Conservation (phyloP, 371 early-diverging fungal species). For the Mucor indicus region DNA sequence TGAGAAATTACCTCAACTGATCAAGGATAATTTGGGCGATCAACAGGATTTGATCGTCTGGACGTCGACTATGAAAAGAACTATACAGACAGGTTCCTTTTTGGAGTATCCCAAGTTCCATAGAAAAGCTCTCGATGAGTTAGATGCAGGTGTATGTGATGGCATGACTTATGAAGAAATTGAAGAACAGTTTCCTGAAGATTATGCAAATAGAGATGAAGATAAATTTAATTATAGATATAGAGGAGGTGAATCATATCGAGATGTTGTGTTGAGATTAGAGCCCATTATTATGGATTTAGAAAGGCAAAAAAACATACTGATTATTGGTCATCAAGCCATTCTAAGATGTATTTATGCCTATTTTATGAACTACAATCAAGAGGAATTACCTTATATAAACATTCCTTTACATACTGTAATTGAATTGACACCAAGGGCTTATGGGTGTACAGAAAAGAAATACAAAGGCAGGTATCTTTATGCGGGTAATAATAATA, state of each 20-base stretch:
- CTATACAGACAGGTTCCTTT: conserved; percentile 82
- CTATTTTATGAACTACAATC: conserved; percentile 88
- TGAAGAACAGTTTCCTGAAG: conserved; percentile 79
- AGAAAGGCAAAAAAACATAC: conserved; percentile 92
- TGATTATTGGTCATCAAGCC: conserved; percentile 95
- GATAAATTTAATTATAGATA: conserved; percentile 96
- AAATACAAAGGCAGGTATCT: conserved; percentile 74
- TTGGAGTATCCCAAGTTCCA: conserved; percentile 84
- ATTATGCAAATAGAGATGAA: conserved; percentile 86
- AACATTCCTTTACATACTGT: conserved; percentile 96
- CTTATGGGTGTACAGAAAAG: conserved; percentile 92
- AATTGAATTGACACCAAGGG: conserved; percentile 91
- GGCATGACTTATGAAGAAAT: conserved; percentile 98
- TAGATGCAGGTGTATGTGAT: conserved; percentile 97
- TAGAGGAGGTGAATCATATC: conserved; percentile 94
- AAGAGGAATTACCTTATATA: conserved; percentile 93
- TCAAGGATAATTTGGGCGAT: conserved; percentile 67
- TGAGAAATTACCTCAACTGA: conserved; percentile 73
- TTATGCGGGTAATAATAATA: conserved; percentile 1
- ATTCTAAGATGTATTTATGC: conserved; percentile 92
- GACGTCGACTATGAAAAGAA: conserved; percentile 93
- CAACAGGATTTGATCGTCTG: conserved; percentile 82
- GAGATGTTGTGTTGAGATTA: conserved; percentile 61
- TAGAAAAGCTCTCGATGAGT: conserved; percentile 97
- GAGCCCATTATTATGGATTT: conserved; percentile 93